These are phyloP conservation scores for Yamadazyma kitorensis DNA, from an alignment of 805 yeast genomes.

Conservation along the genomic window DNA sequence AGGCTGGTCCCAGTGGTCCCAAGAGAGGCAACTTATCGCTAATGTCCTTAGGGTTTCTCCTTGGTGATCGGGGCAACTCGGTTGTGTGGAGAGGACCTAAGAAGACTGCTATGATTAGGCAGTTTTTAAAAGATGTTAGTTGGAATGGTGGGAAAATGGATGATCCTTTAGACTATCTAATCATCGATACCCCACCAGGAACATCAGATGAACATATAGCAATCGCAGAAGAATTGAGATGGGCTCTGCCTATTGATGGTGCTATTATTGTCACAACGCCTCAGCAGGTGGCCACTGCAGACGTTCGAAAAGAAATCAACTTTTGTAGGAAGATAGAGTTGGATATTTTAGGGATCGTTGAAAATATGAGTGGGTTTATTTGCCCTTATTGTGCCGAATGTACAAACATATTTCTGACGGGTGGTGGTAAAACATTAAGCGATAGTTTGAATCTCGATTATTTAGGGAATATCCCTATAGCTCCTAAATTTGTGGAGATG, in stretches of 20 bases:
- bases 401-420: constrained; percentile 87
- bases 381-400: constrained; percentile 94
- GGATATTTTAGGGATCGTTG: constrained; percentile 79
- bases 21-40: constrained; percentile 50
- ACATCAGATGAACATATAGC: constrained; percentile 98
- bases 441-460: constrained; percentile 58
- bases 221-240: constrained; percentile 83
- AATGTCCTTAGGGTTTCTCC: constrained; percentile 85
- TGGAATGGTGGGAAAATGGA: constrained; percentile 85
- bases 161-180: constrained; percentile 58
- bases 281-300: constrained; percentile 88
- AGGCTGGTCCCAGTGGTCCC: constrained; percentile 9
- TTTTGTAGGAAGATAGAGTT: constrained; percentile 87
- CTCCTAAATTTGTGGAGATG: constrained; percentile 84
- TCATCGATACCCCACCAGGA: constrained; percentile 98
- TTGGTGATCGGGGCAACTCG: constrained; percentile 80
- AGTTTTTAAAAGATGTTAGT: constrained; percentile 82
- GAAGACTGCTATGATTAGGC: constrained; percentile 96
- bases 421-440: constrained; percentile 85
- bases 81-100: constrained; percentile 99
- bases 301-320: constrained; percentile 89
- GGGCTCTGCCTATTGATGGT: constrained; percentile 72
- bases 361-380: constrained; percentile 94
- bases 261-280: constrained; percentile 97
- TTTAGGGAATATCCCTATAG: constrained; percentile 89